Evolutionary conservation across 192 early-diverging fungal species (phyloP).

Genomic region (Geranomyces michiganensis): DNA sequence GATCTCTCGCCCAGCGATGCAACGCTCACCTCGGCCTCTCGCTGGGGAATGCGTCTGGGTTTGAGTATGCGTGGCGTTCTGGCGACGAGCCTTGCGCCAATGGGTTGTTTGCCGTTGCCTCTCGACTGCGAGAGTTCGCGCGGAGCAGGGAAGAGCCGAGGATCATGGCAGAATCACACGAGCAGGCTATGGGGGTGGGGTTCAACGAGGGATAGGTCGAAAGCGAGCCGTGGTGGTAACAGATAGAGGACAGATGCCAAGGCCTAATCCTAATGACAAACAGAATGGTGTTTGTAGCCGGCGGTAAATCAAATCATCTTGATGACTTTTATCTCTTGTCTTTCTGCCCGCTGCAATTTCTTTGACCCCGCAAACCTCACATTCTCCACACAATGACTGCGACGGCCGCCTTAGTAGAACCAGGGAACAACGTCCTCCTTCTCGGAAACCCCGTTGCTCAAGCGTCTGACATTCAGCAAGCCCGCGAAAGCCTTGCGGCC

Average conservation of each 20-base stretch:
- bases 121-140: background rate
- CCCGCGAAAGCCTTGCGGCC: conserved; percentile 24
- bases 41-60: conserved; percentile 12
- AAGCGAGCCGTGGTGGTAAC: no score
- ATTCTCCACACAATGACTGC: no score
- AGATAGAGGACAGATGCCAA: no score
- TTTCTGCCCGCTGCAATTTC: no score
- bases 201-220: no score
- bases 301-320: no score
- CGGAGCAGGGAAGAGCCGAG: conserved; percentile 4
- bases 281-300: no score
- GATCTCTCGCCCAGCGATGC: background rate
- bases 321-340: no score
- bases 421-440: conserved; percentile 44
- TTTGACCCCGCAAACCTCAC: no score
- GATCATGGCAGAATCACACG: background rate
- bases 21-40: background rate
- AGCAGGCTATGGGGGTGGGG: background rate
- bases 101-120: background rate
- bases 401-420: background rate
- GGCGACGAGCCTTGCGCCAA: background rate
- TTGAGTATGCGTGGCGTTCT: background rate
- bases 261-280: no score
- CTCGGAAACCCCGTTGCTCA: conserved; percentile 53
- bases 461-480: conserved; percentile 28